A percentile compares a stretch with the other conserved stretches of the same genome.
Evolutionary conservation across 2,329 filamentous ascomycete species (phyloP).

Genomic region (Epichloe hybrida): DNA sequence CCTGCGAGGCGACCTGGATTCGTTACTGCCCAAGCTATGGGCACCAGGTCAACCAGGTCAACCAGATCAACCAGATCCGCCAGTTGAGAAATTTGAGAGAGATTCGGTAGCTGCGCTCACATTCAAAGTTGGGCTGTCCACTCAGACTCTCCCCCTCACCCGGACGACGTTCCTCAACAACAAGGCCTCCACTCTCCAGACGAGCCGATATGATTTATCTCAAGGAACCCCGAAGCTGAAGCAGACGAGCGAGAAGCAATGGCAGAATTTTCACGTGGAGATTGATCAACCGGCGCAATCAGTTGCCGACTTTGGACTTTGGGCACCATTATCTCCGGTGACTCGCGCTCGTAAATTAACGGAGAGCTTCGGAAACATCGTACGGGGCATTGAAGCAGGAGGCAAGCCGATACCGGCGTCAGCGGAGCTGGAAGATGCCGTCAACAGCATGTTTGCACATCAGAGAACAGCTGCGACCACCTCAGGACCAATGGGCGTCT

Average conservation of each 20-base stretch:
- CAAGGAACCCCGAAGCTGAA: conserved; percentile 10
- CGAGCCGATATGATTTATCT: conserved; percentile 18
- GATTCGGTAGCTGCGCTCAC: conserved; percentile 28
- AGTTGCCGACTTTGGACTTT: conserved; percentile 15
- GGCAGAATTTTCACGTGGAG: conserved; percentile 23
- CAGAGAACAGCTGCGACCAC: conserved; percentile 11
- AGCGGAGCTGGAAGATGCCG: conserved; percentile 52
- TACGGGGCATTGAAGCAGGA: conserved; percentile 45
- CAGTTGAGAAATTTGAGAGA: conserved; percentile 14
- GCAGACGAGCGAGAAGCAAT: conserved; percentile 21
- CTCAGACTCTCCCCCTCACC: conserved; percentile 50
- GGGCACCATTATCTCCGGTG: conserved; percentile 44
- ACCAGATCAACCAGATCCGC: conserved; percentile 13
- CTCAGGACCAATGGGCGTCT: conserved; percentile 46
- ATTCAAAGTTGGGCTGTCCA: conserved; percentile 23
- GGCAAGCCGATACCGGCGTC: conserved; percentile 47
- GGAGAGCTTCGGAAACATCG: conserved; percentile 64
- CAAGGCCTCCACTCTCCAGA: conserved; percentile 42
- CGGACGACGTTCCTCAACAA: conserved; percentile 69
- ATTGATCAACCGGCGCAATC: conserved; percentile 10
- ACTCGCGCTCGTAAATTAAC: conserved; percentile 48
- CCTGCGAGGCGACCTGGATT: conserved; percentile 27
- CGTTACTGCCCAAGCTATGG: conserved; percentile 35
- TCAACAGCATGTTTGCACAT: conserved; percentile 43
- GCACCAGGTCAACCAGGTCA: conserved; percentile 12